phyloP scores from a whole-genome alignment of 2,329 filamentous ascomycete species.

The Exophiala phaeomuriformis region DNA sequence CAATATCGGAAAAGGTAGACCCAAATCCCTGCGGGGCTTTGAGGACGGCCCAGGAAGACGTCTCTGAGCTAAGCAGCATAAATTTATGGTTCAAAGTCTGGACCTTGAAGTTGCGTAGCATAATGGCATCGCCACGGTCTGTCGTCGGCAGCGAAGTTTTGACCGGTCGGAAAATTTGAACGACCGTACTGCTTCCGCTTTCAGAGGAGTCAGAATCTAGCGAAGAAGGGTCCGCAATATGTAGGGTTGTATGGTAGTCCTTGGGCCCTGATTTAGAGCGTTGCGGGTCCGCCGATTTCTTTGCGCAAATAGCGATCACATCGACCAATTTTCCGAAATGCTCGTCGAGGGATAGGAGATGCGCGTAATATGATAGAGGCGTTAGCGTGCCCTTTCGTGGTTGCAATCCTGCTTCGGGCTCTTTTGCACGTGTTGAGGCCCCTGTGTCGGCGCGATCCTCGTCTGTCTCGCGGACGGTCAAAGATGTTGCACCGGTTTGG shows the following conservation, averaged over 20 bases:
- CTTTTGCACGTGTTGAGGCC: too few species aligned
- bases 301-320: constrained; percentile 37
- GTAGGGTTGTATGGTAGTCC: constrained; percentile 38
- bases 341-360: constrained; percentile 38
- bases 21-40: constrained; percentile 11
- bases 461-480: background rate
- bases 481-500: background rate
- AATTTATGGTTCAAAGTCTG: constrained; percentile 36
- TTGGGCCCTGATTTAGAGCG: constrained; percentile 35
- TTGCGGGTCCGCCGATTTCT: constrained; percentile 23
- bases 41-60: constrained; percentile 45
- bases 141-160: constrained; percentile 36
- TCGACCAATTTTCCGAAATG: constrained; percentile 38
- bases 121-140: constrained; percentile 36
- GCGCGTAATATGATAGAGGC: constrained; percentile 38
- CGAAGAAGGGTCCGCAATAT: constrained; percentile 39
- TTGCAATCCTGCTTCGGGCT: background rate
- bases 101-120: constrained; percentile 43
- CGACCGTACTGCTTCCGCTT: constrained; percentile 30
- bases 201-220: constrained; percentile 25
- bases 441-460: background rate
- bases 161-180: constrained; percentile 38
- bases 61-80: constrained; percentile 37
- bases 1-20: constrained; percentile 27
- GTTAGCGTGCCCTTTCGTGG: constrained; percentile 33